These are phyloP conservation scores for Pyrrhoderma lamaoense DNA, from an alignment of 1,284 basidiomycete species.

Conservation along the genomic window DNA sequence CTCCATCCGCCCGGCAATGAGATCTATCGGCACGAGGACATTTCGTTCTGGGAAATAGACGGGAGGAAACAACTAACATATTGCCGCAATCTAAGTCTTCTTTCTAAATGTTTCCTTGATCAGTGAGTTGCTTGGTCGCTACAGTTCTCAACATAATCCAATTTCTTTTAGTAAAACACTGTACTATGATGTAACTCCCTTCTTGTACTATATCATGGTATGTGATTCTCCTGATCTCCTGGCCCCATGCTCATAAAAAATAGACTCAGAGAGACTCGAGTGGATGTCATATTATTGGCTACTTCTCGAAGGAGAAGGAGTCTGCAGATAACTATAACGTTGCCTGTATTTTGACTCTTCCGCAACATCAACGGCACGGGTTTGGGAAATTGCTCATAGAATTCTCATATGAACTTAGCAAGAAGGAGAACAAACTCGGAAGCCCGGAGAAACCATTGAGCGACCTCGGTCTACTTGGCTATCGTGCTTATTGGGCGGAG, in stretches of 20 bases:
- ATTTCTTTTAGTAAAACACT: conserved; percentile 76
- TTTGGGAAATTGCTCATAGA: conserved; percentile 96
- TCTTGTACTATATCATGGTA: conserved; percentile 99
- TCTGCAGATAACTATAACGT: conserved; percentile 98
- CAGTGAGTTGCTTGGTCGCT: conserved; percentile 52
- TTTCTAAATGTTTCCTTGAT: conserved; percentile 98
- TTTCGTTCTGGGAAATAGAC: conserved; percentile 98
- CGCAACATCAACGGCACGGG: conserved; percentile 94
- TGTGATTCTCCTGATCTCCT: conserved; percentile 23
- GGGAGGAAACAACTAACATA: conserved; percentile 93
- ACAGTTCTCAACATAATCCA: conserved; percentile 22
- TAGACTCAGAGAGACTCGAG: conserved; percentile 81
- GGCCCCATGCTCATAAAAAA: conserved; percentile 12
- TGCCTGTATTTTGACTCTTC: conserved; percentile 96
- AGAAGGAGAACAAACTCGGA: conserved; percentile 92
- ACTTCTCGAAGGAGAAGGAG: conserved; percentile 99
- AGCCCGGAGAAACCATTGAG: conserved; percentile 97
- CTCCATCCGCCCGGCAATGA: conserved; percentile 98
- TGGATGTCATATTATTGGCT: conserved; percentile 94
- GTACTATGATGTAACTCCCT: conserved; percentile 99
- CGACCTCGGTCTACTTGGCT: conserved; percentile 89
- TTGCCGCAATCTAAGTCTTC: conserved; percentile 94
- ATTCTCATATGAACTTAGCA: conserved; percentile 97
- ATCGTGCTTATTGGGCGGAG: conserved; percentile 97
- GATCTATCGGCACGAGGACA: conserved; percentile 94